Conservation (phyloP, 306 rosid genomes). For the Corylus avellana region DNA sequence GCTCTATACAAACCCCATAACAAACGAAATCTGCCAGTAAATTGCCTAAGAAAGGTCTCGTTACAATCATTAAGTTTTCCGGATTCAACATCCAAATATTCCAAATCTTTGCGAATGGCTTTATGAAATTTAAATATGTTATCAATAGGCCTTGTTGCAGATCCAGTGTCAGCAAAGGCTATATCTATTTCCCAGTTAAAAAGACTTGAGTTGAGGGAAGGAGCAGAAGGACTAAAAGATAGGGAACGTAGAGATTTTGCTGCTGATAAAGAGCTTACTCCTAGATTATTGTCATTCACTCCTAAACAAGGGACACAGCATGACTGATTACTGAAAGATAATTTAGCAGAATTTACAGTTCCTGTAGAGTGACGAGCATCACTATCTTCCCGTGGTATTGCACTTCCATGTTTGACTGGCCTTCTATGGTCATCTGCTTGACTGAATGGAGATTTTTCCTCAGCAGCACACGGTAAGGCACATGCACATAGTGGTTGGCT, state of each 20-base stretch:
- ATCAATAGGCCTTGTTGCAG: slow-evolving; percentile 42
- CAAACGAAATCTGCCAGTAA: slow-evolving; percentile 49
- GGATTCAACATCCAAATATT: slow-evolving; percentile 47
- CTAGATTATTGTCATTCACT: slow-evolving; percentile 56
- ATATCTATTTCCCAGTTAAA: slow-evolving; percentile 45
- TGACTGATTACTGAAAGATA: slow-evolving; percentile 45
- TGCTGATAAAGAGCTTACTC: slow-evolving; percentile 43
- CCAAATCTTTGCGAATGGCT: slow-evolving; percentile 52
- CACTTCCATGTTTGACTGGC: slow-evolving; percentile 26
- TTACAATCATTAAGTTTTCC: slow-evolving; percentile 39
- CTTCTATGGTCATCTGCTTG: slow-evolving; percentile 29
- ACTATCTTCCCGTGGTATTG: slow-evolving; percentile 31
- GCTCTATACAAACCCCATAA: slow-evolving; percentile 56
- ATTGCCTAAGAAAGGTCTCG: slow-evolving; percentile 40
- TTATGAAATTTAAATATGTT: slow-evolving; percentile 51
- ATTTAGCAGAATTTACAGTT: slow-evolving; percentile 27
- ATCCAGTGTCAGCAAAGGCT: slow-evolving; percentile 19
- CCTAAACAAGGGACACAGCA: slow-evolving; percentile 75
- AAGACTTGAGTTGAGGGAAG: slow-evolving; percentile 43
- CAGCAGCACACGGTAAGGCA: slow-evolving; percentile 25
- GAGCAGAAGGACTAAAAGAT: slow-evolving; percentile 47
- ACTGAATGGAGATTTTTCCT: slow-evolving; percentile 19
- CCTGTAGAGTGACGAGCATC: slow-evolving; percentile 23
- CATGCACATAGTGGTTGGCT: slow-evolving; percentile 39
- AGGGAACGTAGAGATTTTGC: slow-evolving; percentile 62